Conservation (phyloP, 306 rosid species). For the Vachellia collinsii region DNA sequence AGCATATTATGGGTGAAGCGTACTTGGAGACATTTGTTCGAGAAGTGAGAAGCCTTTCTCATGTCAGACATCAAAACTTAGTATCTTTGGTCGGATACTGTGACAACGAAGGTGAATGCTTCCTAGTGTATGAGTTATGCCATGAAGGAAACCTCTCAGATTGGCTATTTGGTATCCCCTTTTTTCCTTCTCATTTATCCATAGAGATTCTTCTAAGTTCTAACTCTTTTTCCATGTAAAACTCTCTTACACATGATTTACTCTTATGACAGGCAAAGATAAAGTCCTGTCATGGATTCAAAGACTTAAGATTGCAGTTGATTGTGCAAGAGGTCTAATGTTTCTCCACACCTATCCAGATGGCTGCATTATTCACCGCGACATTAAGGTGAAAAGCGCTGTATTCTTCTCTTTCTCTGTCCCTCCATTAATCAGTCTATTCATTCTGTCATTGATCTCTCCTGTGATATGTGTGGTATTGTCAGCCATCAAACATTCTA, state of each 20-base stretch:
- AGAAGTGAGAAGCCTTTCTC: constrained; percentile 67
- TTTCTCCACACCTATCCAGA: constrained; percentile 64
- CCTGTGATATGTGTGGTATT: constrained; percentile 12
- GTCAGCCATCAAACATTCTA: constrained; percentile 75
- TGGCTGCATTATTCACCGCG: constrained; percentile 77
- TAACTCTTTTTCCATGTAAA: background rate
- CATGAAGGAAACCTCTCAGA: constrained; percentile 69
- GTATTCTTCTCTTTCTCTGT: background rate
- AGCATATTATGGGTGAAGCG: constrained; percentile 64
- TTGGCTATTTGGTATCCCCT: constrained; percentile 63
- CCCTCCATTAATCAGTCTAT: background rate
- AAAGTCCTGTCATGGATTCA: constrained; percentile 63
- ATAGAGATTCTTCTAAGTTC: background rate
- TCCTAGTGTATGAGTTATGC: constrained; percentile 75
- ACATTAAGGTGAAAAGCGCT: constrained; percentile 54
- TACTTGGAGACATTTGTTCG: constrained; percentile 61
- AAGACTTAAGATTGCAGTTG: constrained; percentile 61
- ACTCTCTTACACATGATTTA: background rate
- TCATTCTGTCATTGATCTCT: background rate
- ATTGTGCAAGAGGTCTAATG: constrained; percentile 63
- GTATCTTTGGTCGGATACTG: constrained; percentile 60
- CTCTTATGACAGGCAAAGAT: constrained; percentile 46
- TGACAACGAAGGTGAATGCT: constrained; percentile 55
- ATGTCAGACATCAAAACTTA: constrained; percentile 61
- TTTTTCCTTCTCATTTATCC: background rate